A percentile compares a stretch with the other conserved stretches of the same genome.
phyloP scores from a whole-genome alignment of 768 basidiomycete genomes.

The Mrakia gelida region DNA sequence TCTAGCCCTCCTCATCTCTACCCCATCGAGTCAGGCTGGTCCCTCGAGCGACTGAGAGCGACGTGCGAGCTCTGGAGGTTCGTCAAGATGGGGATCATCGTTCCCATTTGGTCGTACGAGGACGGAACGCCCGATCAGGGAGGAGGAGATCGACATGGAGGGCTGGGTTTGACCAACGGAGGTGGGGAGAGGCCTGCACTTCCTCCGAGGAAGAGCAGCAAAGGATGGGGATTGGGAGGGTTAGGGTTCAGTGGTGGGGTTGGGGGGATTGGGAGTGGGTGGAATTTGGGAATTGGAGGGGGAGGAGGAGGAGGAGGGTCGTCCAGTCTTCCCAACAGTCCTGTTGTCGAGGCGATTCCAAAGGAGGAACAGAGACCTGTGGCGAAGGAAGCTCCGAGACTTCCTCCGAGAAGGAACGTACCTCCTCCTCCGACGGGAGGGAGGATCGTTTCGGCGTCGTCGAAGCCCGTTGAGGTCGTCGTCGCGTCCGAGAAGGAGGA shows the following conservation, averaged over 20 bases:
- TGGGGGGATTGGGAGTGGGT: background rate
- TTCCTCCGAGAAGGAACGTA: constrained; percentile 4
- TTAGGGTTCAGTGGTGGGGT: background rate
- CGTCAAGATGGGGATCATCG: constrained; percentile 72
- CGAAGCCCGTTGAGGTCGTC: background rate
- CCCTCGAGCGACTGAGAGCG: constrained; percentile 69
- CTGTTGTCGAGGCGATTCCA: background rate
- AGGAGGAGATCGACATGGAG: background rate
- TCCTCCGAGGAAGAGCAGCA: constrained; percentile 29
- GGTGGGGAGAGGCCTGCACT: constrained; percentile 6
- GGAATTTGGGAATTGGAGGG: background rate
- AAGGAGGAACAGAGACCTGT: background rate
- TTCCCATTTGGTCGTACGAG: constrained; percentile 86
- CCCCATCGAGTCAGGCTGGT: constrained; percentile 79
- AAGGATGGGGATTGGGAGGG: constrained; percentile 13
- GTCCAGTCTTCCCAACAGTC: background rate
- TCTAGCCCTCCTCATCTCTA: constrained; percentile 47
- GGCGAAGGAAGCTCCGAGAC: constrained; percentile 4
- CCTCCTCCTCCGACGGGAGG: background rate
- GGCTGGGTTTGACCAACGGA: background rate
- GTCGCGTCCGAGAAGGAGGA: background rate
- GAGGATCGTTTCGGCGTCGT: background rate
- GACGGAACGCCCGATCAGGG: constrained; percentile 15
- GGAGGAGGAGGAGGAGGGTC: background rate
- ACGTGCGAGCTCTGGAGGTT: constrained; percentile 92